Conservation (phyloP, 345 rosid genomes). For the Euclidium syriacum region DNA sequence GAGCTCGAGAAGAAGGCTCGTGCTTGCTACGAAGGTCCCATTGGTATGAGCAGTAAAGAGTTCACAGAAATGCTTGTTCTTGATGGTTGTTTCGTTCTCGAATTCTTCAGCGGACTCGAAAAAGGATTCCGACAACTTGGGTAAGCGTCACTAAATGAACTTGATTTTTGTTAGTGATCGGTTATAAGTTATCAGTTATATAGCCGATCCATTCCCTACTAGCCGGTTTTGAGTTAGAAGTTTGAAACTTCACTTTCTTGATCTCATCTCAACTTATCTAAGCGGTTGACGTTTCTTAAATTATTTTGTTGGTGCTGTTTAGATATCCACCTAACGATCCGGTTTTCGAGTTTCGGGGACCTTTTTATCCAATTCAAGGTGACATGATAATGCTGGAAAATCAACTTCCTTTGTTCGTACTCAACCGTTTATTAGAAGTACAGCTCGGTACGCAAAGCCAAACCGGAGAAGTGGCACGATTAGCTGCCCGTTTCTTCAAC, state of each 20-base stretch:
- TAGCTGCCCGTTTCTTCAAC: slow-evolving; percentile 54
- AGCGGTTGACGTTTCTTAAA: no score
- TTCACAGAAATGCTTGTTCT: slow-evolving; percentile 69
- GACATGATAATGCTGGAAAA: slow-evolving; percentile 80
- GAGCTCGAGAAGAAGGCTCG: slow-evolving; percentile 51
- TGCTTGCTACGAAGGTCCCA: slow-evolving; percentile 46
- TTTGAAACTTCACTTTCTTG: no score
- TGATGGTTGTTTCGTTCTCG: slow-evolving; percentile 61
- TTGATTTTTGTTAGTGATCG: no score
- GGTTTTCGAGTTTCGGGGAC: slow-evolving; percentile 58
- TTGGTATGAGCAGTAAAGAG: slow-evolving; percentile 45
- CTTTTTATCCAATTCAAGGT: slow-evolving; percentile 62
- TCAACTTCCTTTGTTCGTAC: no score
- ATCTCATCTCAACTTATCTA: no score
- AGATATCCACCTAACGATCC: slow-evolving; percentile 57
- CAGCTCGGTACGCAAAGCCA: slow-evolving; percentile 44
- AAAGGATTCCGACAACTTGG: slow-evolving; percentile 51
- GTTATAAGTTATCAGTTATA: no score
- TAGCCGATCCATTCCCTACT: no score
- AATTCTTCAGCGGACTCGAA: slow-evolving; percentile 53
- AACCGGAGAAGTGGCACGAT: slow-evolving; percentile 48
- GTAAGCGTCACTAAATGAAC: no score
- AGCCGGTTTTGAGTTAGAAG: no score
- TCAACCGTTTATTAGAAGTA: slow-evolving; percentile 49
- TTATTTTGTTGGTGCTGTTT: not conserved